phyloP scores from a whole-genome alignment of 2,329 filamentous ascomycete genomes.

The Trichothecium roseum region DNA sequence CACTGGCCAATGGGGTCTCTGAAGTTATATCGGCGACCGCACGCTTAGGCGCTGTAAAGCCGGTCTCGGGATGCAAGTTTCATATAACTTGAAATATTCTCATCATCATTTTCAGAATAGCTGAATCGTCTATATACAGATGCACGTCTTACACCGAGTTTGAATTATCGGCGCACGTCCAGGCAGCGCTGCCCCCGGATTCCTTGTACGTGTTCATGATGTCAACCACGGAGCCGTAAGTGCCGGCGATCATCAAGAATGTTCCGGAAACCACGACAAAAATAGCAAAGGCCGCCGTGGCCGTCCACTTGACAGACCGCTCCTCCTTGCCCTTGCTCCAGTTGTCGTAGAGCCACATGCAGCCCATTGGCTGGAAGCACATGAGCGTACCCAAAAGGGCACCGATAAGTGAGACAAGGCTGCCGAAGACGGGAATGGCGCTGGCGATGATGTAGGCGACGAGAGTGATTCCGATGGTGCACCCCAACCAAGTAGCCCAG shows the following conservation, averaged over 20 bases:
- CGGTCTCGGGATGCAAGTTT: no score
- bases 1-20: no score
- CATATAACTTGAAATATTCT: no score
- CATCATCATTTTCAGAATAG: no score
- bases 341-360: conserved; percentile 33
- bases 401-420: conserved; percentile 15
- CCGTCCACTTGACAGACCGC: not conserved
- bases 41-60: no score
- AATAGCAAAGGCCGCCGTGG: conserved; percentile 7
- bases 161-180: conserved; percentile 33
- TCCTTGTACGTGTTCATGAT: conserved; percentile 21
- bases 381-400: conserved; percentile 15
- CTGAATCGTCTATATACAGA: no score
- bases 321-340: conserved; percentile 11
- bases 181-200: conserved; percentile 23
- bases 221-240: conserved; percentile 29
- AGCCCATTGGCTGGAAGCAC: conserved; percentile 18
- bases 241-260: conserved; percentile 32
- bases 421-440: conserved; percentile 17
- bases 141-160: no score
- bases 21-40: no score
- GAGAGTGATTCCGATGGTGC: conserved; percentile 12
- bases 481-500: conserved; percentile 20
- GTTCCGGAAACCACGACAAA: conserved; percentile 11
- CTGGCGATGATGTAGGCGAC: conserved; percentile 18